Conservation (phyloP, 352 stramenopile species). For the Globisporangium viniferum region DNA sequence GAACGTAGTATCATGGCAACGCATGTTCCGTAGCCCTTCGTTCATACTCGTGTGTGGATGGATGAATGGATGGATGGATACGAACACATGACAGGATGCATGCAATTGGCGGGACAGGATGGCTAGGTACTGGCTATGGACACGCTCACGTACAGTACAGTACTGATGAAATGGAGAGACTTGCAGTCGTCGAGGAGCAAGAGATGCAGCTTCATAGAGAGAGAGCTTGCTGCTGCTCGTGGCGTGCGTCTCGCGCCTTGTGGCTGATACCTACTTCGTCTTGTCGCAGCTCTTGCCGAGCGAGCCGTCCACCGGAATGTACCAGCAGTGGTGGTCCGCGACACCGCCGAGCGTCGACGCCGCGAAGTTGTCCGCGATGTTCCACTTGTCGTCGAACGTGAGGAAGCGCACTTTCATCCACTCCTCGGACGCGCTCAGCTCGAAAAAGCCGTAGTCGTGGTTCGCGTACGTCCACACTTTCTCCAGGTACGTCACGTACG, state of each 20-base stretch:
- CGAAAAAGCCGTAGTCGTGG: constrained; percentile 76
- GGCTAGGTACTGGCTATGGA: background rate
- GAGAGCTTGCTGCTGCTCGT: background rate
- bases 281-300: constrained; percentile 27
- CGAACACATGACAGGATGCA: background rate
- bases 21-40: background rate
- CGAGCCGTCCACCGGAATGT: constrained; percentile 45
- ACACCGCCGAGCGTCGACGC: constrained; percentile 50
- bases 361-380: constrained; percentile 48
- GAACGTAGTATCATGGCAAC: background rate
- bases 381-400: constrained; percentile 64
- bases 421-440: constrained; percentile 49
- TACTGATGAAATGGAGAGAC: background rate
- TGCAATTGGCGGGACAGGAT: background rate
- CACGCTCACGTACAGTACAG: background rate
- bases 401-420: constrained; percentile 74
- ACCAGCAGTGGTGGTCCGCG: constrained; percentile 73
- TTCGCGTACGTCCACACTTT: constrained; percentile 61
- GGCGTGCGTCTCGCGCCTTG: background rate
- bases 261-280: background rate
- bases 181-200: background rate
- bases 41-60: background rate
- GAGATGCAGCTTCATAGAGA: background rate
- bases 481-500: constrained; percentile 43
- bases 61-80: background rate